Evolutionary conservation across 257 asterid genomes (phyloP).

Genomic region (Capsicum baccatum): DNA sequence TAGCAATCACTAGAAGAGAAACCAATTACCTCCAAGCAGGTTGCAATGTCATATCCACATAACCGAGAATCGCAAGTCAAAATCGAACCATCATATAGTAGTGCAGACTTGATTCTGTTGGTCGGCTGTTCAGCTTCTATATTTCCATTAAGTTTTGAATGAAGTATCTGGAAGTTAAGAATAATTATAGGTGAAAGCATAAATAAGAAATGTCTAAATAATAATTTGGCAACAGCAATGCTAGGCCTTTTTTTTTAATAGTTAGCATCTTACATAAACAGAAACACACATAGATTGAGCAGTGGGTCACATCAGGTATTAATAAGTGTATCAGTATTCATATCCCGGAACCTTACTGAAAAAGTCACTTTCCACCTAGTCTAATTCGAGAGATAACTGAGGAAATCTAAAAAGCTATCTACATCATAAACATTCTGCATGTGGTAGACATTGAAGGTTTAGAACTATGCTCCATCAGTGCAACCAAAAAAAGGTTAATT

Average conservation of each 20-base stretch:
- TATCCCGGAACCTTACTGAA: neutral
- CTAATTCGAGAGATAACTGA: constrained; percentile 10
- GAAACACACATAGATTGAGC: neutral
- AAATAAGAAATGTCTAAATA: neutral
- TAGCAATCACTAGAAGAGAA: constrained; percentile 26
- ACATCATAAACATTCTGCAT: neutral
- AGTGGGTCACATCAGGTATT: neutral
- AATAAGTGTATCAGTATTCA: neutral
- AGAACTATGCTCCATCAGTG: neutral
- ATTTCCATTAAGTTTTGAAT: constrained; percentile 63
- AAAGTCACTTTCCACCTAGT: neutral
- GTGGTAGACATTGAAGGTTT: neutral
- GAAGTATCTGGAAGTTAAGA: constrained; percentile 61
- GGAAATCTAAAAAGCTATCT: neutral
- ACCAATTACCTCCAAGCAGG: constrained; percentile 90
- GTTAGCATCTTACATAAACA: neutral
- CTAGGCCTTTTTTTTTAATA: neutral
- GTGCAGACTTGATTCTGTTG: constrained; percentile 64
- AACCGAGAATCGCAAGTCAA: constrained; percentile 68
- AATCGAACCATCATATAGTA: constrained; percentile 79
- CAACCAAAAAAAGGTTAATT: neutral
- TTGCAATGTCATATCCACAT: constrained; percentile 77
- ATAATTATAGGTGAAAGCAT: neutral
- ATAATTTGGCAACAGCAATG: neutral
- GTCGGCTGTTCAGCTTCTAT: constrained; percentile 48